Evolutionary conservation across 176 grass and related monocot genomes (phyloP).

Genomic region (Lolium multiflorum): DNA sequence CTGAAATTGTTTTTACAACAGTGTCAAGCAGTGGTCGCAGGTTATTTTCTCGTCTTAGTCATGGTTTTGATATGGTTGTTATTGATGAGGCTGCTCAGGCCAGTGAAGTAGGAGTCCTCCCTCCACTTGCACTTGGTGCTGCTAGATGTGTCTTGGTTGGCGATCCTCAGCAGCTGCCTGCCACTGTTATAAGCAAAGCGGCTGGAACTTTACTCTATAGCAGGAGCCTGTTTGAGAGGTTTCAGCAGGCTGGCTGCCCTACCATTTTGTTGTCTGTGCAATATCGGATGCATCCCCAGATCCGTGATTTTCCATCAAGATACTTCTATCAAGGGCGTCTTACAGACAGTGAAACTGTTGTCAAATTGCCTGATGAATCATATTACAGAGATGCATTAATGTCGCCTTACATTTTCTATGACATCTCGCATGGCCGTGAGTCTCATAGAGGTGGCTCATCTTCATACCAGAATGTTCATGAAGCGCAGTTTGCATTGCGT

Average conservation of each 20-base stretch:
- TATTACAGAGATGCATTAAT: slow-evolving; percentile 86
- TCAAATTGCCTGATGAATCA: slow-evolving; percentile 73
- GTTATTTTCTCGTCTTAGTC: slow-evolving; percentile 93
- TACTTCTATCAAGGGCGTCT: slow-evolving; percentile 96
- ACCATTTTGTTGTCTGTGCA: slow-evolving; percentile 96
- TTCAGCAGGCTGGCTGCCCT: slow-evolving; percentile 95
- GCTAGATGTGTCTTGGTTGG: slow-evolving; percentile 98
- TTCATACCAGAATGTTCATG: slow-evolving; percentile 92
- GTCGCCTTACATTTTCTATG: slow-evolving; percentile 89
- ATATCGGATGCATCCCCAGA: slow-evolving; percentile 99
- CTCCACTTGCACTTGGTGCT: slow-evolving; percentile 89
- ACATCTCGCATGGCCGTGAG: slow-evolving; percentile 90
- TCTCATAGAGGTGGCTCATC: slow-evolving; percentile 94
- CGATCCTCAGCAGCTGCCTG: slow-evolving; percentile 97
- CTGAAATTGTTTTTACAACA: slow-evolving; percentile 99
- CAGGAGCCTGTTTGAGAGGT: slow-evolving; percentile 98
- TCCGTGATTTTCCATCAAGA: slow-evolving; percentile 96
- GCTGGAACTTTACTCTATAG: slow-evolving; percentile 97
- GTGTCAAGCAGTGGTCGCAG: slow-evolving; percentile 96
- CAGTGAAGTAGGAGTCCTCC: slow-evolving; percentile 94
- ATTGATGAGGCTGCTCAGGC: slow-evolving; percentile 99
- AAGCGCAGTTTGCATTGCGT: slow-evolving; percentile 84
- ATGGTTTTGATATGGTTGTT: slow-evolving; percentile 99
- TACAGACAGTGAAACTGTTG: slow-evolving; percentile 89
- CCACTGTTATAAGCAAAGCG: slow-evolving; percentile 99